Percentiles rank a stretch among this genome's conserved stretches.
phyloP scores from a whole-genome alignment of 805 yeast genomes.

The Yarrowia hollandica region DNA sequence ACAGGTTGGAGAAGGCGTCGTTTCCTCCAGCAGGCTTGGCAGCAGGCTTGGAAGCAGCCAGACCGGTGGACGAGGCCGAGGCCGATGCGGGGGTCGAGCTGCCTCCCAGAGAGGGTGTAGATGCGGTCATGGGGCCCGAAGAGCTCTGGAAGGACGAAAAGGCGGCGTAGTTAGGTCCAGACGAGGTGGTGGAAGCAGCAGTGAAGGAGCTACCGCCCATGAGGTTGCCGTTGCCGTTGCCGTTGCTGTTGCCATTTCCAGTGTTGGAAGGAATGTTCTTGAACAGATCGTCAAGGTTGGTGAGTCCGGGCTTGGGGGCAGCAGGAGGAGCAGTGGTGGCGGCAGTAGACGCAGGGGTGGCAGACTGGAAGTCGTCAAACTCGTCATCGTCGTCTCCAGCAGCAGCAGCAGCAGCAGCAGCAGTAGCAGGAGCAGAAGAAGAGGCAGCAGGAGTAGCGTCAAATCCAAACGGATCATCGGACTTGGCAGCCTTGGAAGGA shows the following conservation, averaged over 20 bases:
- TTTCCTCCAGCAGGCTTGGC: slow-evolving; percentile 31
- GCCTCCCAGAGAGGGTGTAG: slow-evolving; percentile 31
- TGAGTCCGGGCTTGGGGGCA: slow-evolving; percentile 10
- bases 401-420: not conserved
- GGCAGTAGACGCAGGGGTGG: slow-evolving; percentile 47
- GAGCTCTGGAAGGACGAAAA: slow-evolving; percentile 12
- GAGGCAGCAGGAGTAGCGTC: slow-evolving; percentile 22
- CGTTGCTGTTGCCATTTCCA: not conserved
- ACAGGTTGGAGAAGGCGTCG: slow-evolving; percentile 46
- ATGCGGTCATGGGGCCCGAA: slow-evolving; percentile 15
- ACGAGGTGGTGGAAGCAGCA: not conserved
- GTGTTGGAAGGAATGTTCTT: slow-evolving; percentile 30
- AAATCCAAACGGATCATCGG: slow-evolving; percentile 34
- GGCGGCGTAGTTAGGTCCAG: slow-evolving; percentile 25
- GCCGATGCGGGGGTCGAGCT: slow-evolving; percentile 29
- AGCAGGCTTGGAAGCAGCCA: slow-evolving; percentile 33
- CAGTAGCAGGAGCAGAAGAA: not conserved
- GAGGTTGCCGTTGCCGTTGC: slow-evolving; percentile 1
- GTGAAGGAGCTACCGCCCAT: slow-evolving; percentile 23
- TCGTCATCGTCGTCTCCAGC: slow-evolving; percentile 54
- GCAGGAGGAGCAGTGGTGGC: slow-evolving; percentile 26
- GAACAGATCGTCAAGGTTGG: slow-evolving; percentile 35
- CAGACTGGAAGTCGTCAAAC: slow-evolving; percentile 64
- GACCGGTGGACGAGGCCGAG: slow-evolving; percentile 28
- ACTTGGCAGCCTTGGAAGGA: slow-evolving; percentile 25